Percentiles rank a stretch among this genome's conserved stretches.
phyloP scores from a whole-genome alignment of 2,329 filamentous ascomycete genomes.

The Aspergillus tubingensis region DNA sequence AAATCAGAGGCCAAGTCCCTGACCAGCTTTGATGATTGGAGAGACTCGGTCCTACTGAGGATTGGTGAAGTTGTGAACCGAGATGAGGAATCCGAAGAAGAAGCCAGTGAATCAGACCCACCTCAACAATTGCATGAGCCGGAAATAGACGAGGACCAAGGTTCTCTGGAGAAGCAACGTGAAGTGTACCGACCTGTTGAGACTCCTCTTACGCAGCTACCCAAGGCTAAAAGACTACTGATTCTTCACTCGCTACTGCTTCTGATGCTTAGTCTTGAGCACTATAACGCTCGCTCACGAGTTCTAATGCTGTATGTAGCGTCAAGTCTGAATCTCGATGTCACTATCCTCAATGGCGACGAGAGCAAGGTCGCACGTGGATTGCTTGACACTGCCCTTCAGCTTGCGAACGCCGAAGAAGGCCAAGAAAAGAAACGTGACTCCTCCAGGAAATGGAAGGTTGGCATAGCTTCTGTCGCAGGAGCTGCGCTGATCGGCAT shows the following conservation, averaged over 20 bases:
- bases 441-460: slow-evolving; percentile 70
- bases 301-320: slow-evolving; percentile 70
- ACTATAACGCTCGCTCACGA: slow-evolving; percentile 74
- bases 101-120: slow-evolving; percentile 33
- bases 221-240: slow-evolving; percentile 55
- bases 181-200: slow-evolving; percentile 59
- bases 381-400: slow-evolving; percentile 72
- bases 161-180: slow-evolving; percentile 30
- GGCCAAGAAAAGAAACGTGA: slow-evolving; percentile 70
- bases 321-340: slow-evolving; percentile 69
- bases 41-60: slow-evolving; percentile 67
- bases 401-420: slow-evolving; percentile 75
- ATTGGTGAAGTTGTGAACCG: slow-evolving; percentile 68
- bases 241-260: slow-evolving; percentile 73
- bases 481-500: slow-evolving; percentile 84
- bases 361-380: slow-evolving; percentile 75
- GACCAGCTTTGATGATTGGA: slow-evolving; percentile 78
- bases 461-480: slow-evolving; percentile 82
- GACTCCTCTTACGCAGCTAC: slow-evolving; percentile 54
- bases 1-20: slow-evolving; percentile 65
- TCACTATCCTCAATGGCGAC: slow-evolving; percentile 65
- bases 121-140: slow-evolving; percentile 24
- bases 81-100: slow-evolving; percentile 48
- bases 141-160: slow-evolving; percentile 27
- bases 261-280: slow-evolving; percentile 72